Evolutionary conservation across 31 red algal genomes (phyloP), one percentile per base, ranked within the genome.

Genomic region (Porphyra umbilicalis): DNA sequence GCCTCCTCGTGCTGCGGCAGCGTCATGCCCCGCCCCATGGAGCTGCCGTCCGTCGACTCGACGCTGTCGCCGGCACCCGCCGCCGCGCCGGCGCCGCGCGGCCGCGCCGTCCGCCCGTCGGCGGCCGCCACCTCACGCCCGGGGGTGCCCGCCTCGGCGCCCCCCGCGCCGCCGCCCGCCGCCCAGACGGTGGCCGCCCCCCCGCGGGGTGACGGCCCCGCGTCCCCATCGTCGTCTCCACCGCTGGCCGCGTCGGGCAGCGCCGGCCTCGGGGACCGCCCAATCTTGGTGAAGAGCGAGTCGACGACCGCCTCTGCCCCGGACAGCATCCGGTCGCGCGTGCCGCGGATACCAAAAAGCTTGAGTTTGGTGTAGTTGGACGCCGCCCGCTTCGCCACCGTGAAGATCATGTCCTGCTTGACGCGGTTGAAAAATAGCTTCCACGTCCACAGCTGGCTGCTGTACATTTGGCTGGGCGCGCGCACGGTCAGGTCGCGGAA

Each of bases 401-500:
- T 88, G 79, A 88, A 85, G 8, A 88, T 83, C 44, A 93, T 77
- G 38, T 93, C 91, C 33, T 85, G 80, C 10, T 86, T 86, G 76
- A 97, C 82, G 67, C 92, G 91, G 32, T 80, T 82, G 9, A 89
- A 85, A 35, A 97, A 93, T 36, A 80, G 83, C 78, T 88, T 91
- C 94, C 94, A 97, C 35, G 94, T 84, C 94, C 94, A 97, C 40
- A 93, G 75, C 76, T 93, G 81, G 35, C 85, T 89, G 30, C 86
- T 90, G 82, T 97, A 97, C 81, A 92, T 97, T 16, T 85, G 85
- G 44, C 87, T 90, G 20, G 90, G 94, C 40, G 87, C 87, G 1
- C 75, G 83, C 8, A 97, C 85, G 39, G 81, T 89, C 36, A 97
- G 57, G 44, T 97, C 81, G 68, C 85, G 85, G 38, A 97, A 84